Conservation (phyloP, 305 asterid genomes). For the Fraxinus ornus region DNA sequence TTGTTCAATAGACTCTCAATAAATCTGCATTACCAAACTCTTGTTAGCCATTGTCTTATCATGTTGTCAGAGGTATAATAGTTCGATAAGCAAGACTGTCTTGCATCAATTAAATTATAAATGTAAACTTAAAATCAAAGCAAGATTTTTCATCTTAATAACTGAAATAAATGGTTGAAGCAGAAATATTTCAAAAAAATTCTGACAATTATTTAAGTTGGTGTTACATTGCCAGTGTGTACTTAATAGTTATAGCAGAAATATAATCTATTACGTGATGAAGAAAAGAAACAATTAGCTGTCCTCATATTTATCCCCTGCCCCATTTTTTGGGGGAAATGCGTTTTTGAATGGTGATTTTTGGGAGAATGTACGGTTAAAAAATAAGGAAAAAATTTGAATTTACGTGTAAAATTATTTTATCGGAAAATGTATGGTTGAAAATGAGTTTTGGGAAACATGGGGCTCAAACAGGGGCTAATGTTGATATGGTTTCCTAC, state of each 20-base stretch:
- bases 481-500: neutral
- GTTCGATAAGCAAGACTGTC: neutral
- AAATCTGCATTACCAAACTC: constrained; percentile 52
- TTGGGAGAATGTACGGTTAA: neutral
- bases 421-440: neutral
- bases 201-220: neutral
- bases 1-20: constrained; percentile 69
- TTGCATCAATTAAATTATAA: neutral
- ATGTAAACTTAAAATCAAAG: neutral
- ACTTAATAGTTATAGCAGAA: neutral
- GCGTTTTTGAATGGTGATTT: neutral
- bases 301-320: neutral
- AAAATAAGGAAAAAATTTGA: neutral
- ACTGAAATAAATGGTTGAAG: neutral
- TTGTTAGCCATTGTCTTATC: constrained; percentile 27
- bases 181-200: neutral
- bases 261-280: neutral
- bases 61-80: constrained; percentile 1
- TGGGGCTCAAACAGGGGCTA: neutral
- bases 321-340: neutral
- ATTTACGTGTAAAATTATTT: neutral
- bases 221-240: neutral
- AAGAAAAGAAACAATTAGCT: neutral
- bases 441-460: too few species aligned
- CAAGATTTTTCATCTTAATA: neutral